Evolutionary conservation across 768 basidiomycete species (phyloP), one percentile per base, ranked within the genome.

Genomic region (Psilocybe tampanensis): DNA sequence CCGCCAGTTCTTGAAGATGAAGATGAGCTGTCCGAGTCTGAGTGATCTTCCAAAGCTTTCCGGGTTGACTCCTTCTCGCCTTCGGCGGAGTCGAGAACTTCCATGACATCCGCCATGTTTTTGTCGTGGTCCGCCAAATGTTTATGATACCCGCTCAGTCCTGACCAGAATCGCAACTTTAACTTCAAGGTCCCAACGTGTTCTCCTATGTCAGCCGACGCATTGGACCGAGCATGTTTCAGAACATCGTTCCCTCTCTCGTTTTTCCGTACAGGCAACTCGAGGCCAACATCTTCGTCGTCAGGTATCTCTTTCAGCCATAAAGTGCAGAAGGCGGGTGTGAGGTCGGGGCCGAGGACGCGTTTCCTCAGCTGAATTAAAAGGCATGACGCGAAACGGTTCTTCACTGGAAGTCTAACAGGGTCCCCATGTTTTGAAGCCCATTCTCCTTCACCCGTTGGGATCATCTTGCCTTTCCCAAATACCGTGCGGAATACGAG

Each of bases 231-330:
- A 23, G 73, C 71, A n/a, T 68, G 64, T 19, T 60, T 63, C 22
- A 74, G 39, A 8, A 55, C 64, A 3, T 60, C 52, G 15, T 58
- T 55, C 18, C 48, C 58, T 34, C 70, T 73, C 48, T 59, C 58
- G 43, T 71, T 74, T 45, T 59, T 62, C 15, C 60, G 56, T 15
- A 78, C 62, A 8, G 66, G 72, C 8, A 76, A 59, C 8, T 60
- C 44, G 15, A 75, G 21, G 3, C 49, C 57, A 12, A 70, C 55
- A 43, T 74, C 70, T 36, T 73, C 69, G 32, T 69, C 65, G 54
- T 79, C 77, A 0, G 69, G 68, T 1, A 80, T 62, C 49, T 80
- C 78, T 59, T 75, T 78, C 44, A 80, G 59, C 79, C 79, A 80
- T 0, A 79, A 55, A 15, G 70, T 72, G 11, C 70, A 61, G 54